phyloP scores from a whole-genome alignment of 345 rosid species.

The Crucihimalaya himalaica region DNA sequence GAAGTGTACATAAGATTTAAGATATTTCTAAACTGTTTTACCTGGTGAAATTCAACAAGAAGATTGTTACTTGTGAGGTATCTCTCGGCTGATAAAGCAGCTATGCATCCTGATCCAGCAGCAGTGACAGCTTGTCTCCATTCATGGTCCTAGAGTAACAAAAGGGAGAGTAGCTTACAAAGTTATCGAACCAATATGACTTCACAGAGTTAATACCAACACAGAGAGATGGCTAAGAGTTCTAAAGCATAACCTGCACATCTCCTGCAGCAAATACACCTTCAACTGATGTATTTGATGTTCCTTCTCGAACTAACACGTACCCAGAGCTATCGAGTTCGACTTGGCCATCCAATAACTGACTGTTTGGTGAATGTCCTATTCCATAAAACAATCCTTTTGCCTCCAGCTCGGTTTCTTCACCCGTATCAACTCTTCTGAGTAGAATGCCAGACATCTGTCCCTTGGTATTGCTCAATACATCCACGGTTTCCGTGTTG shows the following conservation, averaged over 20 bases:
- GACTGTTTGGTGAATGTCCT: conserved; percentile 95
- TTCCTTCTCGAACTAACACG: conserved; percentile 72
- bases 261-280: conserved; percentile 99
- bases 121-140: conserved; percentile 99
- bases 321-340: conserved; percentile 83
- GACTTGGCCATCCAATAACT: conserved; percentile 90
- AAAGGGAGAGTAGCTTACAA: conserved; percentile 13
- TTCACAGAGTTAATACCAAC: conserved; percentile 16
- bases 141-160: conserved; percentile 71
- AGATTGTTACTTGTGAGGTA: conserved; percentile 83
- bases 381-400: conserved; percentile 97
- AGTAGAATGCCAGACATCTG: conserved; percentile 90
- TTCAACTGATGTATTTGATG: conserved; percentile 79
- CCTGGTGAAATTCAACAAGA: conserved; percentile 97
- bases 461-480: conserved; percentile 85
- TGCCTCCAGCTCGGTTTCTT: conserved; percentile 84
- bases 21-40: conserved; percentile 23
- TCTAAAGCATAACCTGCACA: conserved; percentile 69
- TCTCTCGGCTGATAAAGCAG: conserved; percentile 96
- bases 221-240: conserved; percentile 8
- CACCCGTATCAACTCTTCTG: conserved; percentile 72
- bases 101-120: conserved; percentile 96
- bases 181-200: conserved; percentile 27
- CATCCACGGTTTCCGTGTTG: conserved; percentile 81
- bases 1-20: conserved; percentile 3